These are phyloP conservation scores for Hymenochaete sp. DNA, from an alignment of 1,284 basidiomycete species.

Conservation along the genomic window DNA sequence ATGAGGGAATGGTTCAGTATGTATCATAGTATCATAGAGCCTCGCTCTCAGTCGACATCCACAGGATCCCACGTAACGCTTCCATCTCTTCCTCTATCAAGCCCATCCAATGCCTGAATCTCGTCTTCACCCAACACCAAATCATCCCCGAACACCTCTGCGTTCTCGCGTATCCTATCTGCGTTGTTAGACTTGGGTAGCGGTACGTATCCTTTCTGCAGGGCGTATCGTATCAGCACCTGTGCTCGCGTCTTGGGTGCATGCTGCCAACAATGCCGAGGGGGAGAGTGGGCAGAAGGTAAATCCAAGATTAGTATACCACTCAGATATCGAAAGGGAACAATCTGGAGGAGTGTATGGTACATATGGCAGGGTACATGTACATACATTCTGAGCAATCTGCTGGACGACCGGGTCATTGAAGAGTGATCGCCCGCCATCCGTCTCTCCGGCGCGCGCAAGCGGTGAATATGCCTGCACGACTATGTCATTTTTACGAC, in stretches of 20 bases:
- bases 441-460: conserved; percentile 39
- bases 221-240: conserved; percentile 59
- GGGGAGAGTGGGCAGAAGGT: background rate
- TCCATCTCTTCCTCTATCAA: conserved; percentile 58
- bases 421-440: too few relatives aligned
- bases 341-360: too few relatives aligned
- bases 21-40: too few relatives aligned
- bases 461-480: conserved; percentile 49
- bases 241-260: conserved; percentile 46
- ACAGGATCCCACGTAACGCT: conserved; percentile 69
- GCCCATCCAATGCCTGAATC: conserved; percentile 47
- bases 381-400: conserved; percentile 35
- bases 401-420: conserved; percentile 33
- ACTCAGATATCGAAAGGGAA: background rate
- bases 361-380: background rate
- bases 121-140: conserved; percentile 60
- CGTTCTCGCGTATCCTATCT: conserved; percentile 59
- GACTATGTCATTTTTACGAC: conserved; percentile 35
- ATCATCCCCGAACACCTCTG: conserved; percentile 58
- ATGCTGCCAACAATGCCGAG: conserved; percentile 21
- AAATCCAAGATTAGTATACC: background rate
- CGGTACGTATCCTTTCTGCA: conserved; percentile 57
- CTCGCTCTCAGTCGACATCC: too few relatives aligned
- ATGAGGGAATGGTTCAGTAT: too few relatives aligned
- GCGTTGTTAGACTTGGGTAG: conserved; percentile 71